These are phyloP conservation scores for Astrothelium macrocarpum DNA, from an alignment of 495 filamentous ascomycete species.

Conservation along the genomic window DNA sequence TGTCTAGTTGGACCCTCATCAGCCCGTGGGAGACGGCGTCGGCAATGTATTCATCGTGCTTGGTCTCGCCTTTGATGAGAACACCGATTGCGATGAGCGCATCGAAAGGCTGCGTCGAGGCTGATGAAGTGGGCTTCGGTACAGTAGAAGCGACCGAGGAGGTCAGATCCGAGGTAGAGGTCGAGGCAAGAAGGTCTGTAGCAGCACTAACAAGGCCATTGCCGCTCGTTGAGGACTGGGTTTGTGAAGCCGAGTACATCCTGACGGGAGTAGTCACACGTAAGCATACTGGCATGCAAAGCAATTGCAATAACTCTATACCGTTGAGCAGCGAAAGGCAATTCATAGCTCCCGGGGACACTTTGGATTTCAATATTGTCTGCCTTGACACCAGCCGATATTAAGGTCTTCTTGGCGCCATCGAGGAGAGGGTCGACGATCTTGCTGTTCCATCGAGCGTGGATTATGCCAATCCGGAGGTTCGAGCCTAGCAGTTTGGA, in stretches of 20 bases:
- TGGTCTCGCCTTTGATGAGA: constrained; percentile 94
- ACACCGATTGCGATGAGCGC: constrained; percentile 92
- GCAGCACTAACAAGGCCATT: constrained; percentile 49
- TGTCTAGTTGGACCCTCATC: constrained; percentile 88
- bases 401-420: constrained; percentile 55
- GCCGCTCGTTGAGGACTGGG: constrained; percentile 56
- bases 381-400: constrained; percentile 66
- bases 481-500: constrained; percentile 54
- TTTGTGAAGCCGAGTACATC: constrained; percentile 76
- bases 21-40: constrained; percentile 80
- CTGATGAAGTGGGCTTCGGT: constrained; percentile 23
- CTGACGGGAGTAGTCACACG: constrained; percentile 34
- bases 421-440: constrained; percentile 71
- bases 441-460: constrained; percentile 83
- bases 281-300: constrained; percentile 11
- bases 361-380: constrained; percentile 81
- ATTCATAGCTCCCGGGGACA: constrained; percentile 89
- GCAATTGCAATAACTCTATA: constrained; percentile 28
- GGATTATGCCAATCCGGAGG: constrained; percentile 86
- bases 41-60: constrained; percentile 98
- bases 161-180: constrained; percentile 53
- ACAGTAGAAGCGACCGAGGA: constrained; percentile 9
- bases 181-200: constrained; percentile 66
- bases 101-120: constrained; percentile 61
- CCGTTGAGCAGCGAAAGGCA: constrained; percentile 79